Evolutionary conservation across 176 grass and related monocot genomes (phyloP), one percentile per base, ranked within the genome.

Genomic region (Melocanna baccifera): DNA sequence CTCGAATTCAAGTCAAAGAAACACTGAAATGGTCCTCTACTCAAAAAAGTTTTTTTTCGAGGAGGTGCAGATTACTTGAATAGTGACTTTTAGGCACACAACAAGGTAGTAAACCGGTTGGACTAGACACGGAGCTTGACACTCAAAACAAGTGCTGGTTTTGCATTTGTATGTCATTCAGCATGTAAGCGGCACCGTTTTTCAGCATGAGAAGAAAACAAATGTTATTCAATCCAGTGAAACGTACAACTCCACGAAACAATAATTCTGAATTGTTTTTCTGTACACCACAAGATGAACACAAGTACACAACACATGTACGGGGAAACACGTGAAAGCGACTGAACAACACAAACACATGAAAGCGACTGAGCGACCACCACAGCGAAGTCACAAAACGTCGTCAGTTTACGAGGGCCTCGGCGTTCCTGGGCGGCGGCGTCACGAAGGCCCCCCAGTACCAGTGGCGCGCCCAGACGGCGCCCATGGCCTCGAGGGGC

Each of bases 391-490:
- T 12, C 25, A 28, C 29, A 36, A 50, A 37, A 43, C 51, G 36
- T 42, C 30, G 16, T 82, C 29, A 67, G 32, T n/a, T 36, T 15
- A 57, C 39, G 64, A 77, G 66, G 79, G 39, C 57, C 37, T 67
- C 47, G 22, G 36, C 39, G 28, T 12, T 26, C 88, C 82, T 82
- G 36, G 32, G 0, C 45, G 77, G 26, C 64, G 65, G 70, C 34
- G 59, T 46, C 83, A 89, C 47, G 76, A 94, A 91, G 0, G 87
- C 81, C 1, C 78, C 13, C 92, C 87, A 92, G 87, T 86, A 92
- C 90, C 89, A 88, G 82, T 94, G 92, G 1, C 69, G 53, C 47
- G 62, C 85, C 87, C 87, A 94, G 62, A 90, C 85, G 62, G 36
- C 68, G 52, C 23, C 78, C 90, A 92, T 94, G 78, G 87, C 52